phyloP scores from a whole-genome alignment of 2,329 filamentous ascomycete species.

The Fusarium piperis region DNA sequence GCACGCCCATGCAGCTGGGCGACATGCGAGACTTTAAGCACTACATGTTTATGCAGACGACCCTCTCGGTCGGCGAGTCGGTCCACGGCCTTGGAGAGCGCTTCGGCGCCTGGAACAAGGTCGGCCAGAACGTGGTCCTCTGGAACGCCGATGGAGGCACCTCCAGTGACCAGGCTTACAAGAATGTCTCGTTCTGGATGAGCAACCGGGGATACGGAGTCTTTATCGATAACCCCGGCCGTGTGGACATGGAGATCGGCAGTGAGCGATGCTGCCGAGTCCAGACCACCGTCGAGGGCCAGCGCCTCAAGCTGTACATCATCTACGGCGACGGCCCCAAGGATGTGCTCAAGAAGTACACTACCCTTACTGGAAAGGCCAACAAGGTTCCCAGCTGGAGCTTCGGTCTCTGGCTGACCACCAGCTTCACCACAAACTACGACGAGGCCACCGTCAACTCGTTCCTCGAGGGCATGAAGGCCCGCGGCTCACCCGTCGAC shows the following conservation, averaged over 20 bases:
- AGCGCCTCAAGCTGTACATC: constrained; percentile 78
- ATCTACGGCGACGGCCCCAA: constrained; percentile 78
- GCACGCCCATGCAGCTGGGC: constrained; percentile 47
- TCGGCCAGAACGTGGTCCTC: constrained; percentile 74
- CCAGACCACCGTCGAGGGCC: constrained; percentile 74
- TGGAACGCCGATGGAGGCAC: constrained; percentile 74
- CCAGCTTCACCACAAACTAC: constrained; percentile 79
- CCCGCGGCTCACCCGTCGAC: constrained; percentile 71
- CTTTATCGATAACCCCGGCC: constrained; percentile 76
- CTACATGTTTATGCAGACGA: constrained; percentile 67
- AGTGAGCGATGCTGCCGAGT: constrained; percentile 77
- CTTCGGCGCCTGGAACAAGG: constrained; percentile 80
- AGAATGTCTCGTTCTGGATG: constrained; percentile 76
- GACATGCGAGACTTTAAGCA: constrained; percentile 58
- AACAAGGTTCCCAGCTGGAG: constrained; percentile 76
- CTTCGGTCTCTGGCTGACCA: constrained; percentile 80
- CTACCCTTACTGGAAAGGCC: constrained; percentile 72
- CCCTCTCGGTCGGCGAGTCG: constrained; percentile 68
- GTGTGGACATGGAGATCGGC: constrained; percentile 77
- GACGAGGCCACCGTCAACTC: constrained; percentile 73
- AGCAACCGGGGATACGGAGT: constrained; percentile 80
- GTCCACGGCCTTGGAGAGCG: constrained; percentile 80
- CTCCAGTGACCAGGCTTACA: constrained; percentile 76
- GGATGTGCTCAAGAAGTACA: constrained; percentile 75
- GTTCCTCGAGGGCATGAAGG: constrained; percentile 75